Base-by-base conservation (phyloP, 2,329 filamentous ascomycete genomes). In the Ophiostoma populinum region DNA sequence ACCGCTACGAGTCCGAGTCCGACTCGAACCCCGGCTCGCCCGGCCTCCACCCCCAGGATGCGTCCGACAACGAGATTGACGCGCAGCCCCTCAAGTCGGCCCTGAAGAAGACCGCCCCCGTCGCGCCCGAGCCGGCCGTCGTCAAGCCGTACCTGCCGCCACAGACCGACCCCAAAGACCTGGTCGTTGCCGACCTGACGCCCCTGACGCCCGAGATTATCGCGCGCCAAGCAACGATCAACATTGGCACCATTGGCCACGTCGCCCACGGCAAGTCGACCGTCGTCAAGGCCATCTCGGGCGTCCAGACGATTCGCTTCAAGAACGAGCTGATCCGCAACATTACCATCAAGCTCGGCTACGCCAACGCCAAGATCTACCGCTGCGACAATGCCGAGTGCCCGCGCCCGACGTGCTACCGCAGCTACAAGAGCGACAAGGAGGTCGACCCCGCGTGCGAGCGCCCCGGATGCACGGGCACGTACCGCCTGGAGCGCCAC, bases 281-380 rank as follows among this genome's bases (percentile, higher is more conserved):
- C 16, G 90, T 98, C 34, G 90, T 98, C 50, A 98, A 98, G 70
- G 90, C 90, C 50, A 95, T 98, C 51, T 95, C 90, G 2, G 90
- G 90, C 43, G 90, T 98, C 44, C 90, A 98, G 70, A 98, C 90
- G 13, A 90, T 98, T 53, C 75, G 90, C 48, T 98, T 98, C 70
- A 98, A 98, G 79, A 98, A 95, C 65, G 90, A 98, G 63, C 65
- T 94, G 62, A 92, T 95, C 63, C 73, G 90, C 53, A 98, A 98
- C 60, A 98, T 98, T 53, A 98, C 90, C 51, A 98, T 98, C 68
- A 98, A 98, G 75, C 73, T 98, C 51, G 90, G 90, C 56, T 98
- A 98, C 58, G 90, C 90, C 57, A 98, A 98, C 59, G 90, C 90
- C 50, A 95, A 98, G 63, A 86, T 98, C 58, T 98, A 95, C 76